phyloP scores from a whole-genome alignment of 2,329 filamentous ascomycete genomes.

The Macroventuria anomochaeta region DNA sequence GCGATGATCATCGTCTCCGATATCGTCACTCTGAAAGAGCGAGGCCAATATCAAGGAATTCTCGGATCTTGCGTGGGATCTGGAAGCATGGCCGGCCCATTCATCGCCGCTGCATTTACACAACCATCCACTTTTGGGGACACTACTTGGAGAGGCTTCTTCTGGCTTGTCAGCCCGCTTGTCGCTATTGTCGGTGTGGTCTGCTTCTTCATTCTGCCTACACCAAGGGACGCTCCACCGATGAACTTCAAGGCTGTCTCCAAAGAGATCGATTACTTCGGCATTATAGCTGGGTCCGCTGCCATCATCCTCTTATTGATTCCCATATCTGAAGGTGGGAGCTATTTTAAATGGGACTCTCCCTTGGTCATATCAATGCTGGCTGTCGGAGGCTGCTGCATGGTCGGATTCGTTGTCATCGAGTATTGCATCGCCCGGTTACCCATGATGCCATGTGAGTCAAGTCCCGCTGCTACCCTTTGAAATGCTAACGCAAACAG shows the following conservation, averaged over 20 bases:
- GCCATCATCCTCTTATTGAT: slow-evolving; percentile 68
- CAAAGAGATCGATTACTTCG: slow-evolving; percentile 62
- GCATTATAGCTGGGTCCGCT: slow-evolving; percentile 61
- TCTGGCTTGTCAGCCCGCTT: slow-evolving; percentile 30
- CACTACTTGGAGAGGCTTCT: slow-evolving; percentile 35
- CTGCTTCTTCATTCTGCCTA: slow-evolving; percentile 26
- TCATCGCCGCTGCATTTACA: slow-evolving; percentile 33
- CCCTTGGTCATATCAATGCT: slow-evolving; percentile 68
- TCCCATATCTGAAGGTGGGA: slow-evolving; percentile 67
- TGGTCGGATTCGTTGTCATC: slow-evolving; percentile 58
- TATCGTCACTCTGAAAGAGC: slow-evolving; percentile 44
- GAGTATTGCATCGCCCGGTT: slow-evolving; percentile 63
- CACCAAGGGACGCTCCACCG: slow-evolving; percentile 57
- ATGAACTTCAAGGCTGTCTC: slow-evolving; percentile 24
- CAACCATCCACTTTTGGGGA: slow-evolving; percentile 21
- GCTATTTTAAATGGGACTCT: slow-evolving; percentile 63
- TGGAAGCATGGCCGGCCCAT: slow-evolving; percentile 35
- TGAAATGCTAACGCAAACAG: slow-evolving; percentile 30
- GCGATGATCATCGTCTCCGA: slow-evolving; percentile 49
- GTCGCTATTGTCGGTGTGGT: slow-evolving; percentile 19
- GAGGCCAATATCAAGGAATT: slow-evolving; percentile 49
- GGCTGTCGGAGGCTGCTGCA: slow-evolving; percentile 54
- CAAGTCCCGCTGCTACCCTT: not conserved
- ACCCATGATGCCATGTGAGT: slow-evolving; percentile 63
- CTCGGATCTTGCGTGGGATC: slow-evolving; percentile 34